Evolutionary conservation across 1,284 basidiomycete species (phyloP), one percentile per base, ranked within the genome.

Genomic region (Sporisorium exsertum): DNA sequence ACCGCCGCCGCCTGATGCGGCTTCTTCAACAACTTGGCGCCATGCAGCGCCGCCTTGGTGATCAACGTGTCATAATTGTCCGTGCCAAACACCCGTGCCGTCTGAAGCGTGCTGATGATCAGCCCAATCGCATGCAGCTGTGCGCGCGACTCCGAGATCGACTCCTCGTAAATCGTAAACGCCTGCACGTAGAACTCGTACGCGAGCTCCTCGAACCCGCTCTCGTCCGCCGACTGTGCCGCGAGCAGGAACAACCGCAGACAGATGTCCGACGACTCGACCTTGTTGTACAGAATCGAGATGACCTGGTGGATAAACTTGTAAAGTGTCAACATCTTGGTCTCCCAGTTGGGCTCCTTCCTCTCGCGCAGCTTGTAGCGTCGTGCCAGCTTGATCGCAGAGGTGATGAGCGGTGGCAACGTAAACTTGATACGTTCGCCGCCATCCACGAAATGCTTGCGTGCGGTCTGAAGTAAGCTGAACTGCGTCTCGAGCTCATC

Each of bases 171-270:
- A 49, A 85, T 81, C 15, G 84, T 83, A 58, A 85, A 85, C 2
- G 80, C 69, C 61, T 85, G 84, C 29, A 85, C 83, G 62, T 83
- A 84, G 50, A 82, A 84, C 50, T 85, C 84, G 73, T 85, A 85
- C 18, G 77, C 71, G 16, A 83, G 73, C 70, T 84, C 84, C 55
- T 85, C 84, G 57, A 83, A 82, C 4, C 79, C 78, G 42, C 73
- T 70, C 51, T 84, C 83, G 59, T 84, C 84, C 7, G 84, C 84
- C 5, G 77, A 81, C 57, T 84, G 81, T 2, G 84, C 83, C 0
- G 73, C 78, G 32, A 84, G 76, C 64, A 85, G 61, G 67, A 79
- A 82, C 15, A 85, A 71, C 20, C 81, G 66, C 24, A 85, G 58
- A 42, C 78, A 83, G 20, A 82, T 71, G 47, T 85, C 84, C 15